phyloP scores from a whole-genome alignment of 2,329 filamentous ascomycete species.

The Diaporthe velutina region DNA sequence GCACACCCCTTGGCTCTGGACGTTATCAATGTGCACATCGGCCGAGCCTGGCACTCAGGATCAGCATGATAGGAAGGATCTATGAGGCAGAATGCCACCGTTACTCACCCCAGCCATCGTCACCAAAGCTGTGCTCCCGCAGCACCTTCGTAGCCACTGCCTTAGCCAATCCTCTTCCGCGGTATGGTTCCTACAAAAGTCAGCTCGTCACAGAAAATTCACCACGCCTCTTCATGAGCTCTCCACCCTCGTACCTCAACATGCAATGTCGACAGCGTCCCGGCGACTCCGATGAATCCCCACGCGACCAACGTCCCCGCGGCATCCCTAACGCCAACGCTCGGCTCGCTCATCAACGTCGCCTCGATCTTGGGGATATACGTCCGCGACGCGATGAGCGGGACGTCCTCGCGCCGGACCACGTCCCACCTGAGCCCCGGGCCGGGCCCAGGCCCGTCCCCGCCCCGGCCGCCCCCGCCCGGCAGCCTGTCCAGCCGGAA shows the following conservation, averaged over 20 bases:
- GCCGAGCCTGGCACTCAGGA: constrained; percentile 57
- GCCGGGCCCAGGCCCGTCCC: constrained; percentile 46
- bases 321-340: constrained; percentile 58
- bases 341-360: constrained; percentile 60
- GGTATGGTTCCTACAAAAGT: constrained; percentile 60
- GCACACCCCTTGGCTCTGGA: constrained; percentile 72
- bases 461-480: background rate
- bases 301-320: constrained; percentile 70
- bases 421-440: constrained; percentile 68
- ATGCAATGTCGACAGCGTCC: constrained; percentile 44
- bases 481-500: constrained; percentile 64
- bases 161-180: constrained; percentile 74
- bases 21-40: constrained; percentile 73
- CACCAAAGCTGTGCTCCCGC: constrained; percentile 61
- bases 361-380: constrained; percentile 67
- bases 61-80: background rate
- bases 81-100: background rate
- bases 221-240: background rate
- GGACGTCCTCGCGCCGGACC: constrained; percentile 65
- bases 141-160: constrained; percentile 70
- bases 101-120: constrained; percentile 61
- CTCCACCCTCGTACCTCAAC: constrained; percentile 42
- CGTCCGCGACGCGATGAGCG: constrained; percentile 66
- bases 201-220: background rate
- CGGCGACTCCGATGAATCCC: constrained; percentile 67